These are phyloP conservation scores for Scheffersomyces lignicola DNA, from an alignment of 1,139 yeast species.

Conservation along the genomic window DNA sequence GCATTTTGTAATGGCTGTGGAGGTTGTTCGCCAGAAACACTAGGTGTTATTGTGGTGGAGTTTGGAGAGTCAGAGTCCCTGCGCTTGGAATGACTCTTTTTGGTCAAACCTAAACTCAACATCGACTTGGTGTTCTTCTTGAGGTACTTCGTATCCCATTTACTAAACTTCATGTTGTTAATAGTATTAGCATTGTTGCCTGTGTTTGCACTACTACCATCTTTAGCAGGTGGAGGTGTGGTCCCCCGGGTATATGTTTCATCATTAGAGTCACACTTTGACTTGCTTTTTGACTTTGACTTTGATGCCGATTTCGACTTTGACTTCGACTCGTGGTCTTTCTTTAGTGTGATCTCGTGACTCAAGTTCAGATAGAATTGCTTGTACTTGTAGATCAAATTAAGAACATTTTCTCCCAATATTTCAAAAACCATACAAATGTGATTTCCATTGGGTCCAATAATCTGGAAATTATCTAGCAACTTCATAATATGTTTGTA, in stretches of 20 bases:
- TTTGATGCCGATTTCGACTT: not conserved
- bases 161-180: conserved; percentile 17
- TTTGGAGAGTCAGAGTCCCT: not conserved
- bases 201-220: not conserved
- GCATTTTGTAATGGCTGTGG: not conserved
- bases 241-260: conserved; percentile 3
- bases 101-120: conserved; percentile 25
- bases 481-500: conserved; percentile 41
- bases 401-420: conserved; percentile 41
- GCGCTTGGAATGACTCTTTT: conserved; percentile 8
- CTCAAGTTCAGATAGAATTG: conserved; percentile 16
- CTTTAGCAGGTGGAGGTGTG: not conserved
- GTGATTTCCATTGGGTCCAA: conserved; percentile 44
- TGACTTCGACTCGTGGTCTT: conserved; percentile 6
- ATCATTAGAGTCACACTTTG: not conserved
- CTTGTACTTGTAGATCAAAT: conserved; percentile 39
- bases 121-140: conserved; percentile 26
- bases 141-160: conserved; percentile 21
- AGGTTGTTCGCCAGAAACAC: conserved; percentile 2
- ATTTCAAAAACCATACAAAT: conserved; percentile 48
- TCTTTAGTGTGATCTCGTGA: conserved; percentile 11
- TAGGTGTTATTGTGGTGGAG: not conserved
- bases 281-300: not conserved
- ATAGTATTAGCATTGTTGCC: not conserved
- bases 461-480: conserved; percentile 40